phyloP scores from a whole-genome alignment of 352 stramenopile species.

The Phytophthora uliginosa region DNA sequence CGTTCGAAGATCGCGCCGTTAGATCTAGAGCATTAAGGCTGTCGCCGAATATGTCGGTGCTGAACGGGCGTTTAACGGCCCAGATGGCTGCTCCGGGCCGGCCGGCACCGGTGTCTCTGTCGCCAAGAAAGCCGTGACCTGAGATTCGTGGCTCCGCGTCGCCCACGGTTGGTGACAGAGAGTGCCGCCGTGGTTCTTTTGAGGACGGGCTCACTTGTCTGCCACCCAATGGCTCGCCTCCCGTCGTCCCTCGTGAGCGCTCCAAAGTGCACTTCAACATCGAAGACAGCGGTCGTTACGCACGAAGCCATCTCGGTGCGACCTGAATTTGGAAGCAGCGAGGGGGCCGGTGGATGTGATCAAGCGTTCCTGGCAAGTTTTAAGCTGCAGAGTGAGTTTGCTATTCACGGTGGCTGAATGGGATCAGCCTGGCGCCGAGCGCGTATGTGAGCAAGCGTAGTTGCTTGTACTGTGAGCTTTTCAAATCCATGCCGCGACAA shows the following conservation, averaged over 20 bases:
- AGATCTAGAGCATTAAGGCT: slow-evolving; percentile 10
- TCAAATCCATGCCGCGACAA: background rate
- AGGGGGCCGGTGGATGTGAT: too few species aligned
- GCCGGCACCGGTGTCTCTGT: background rate
- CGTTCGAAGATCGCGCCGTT: slow-evolving; percentile 12
- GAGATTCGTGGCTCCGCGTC: background rate
- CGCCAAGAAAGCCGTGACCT: background rate
- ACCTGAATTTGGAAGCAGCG: background rate
- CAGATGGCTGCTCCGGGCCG: background rate
- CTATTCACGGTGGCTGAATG: background rate
- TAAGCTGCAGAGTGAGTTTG: too few species aligned
- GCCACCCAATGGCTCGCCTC: background rate
- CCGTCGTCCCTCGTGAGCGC: background rate
- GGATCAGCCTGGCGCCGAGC: too few species aligned
- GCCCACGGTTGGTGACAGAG: background rate
- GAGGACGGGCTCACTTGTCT: background rate
- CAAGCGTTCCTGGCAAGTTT: background rate
- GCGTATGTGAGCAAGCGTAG: background rate
- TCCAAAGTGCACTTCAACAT: slow-evolving; percentile 1
- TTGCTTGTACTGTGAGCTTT: background rate
- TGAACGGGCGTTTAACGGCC: slow-evolving; percentile 4
- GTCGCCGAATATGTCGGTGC: background rate
- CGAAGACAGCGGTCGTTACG: background rate
- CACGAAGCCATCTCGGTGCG: slow-evolving; percentile 9
- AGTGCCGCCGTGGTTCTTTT: background rate